Evolutionary conservation across 306 rosid genomes (phyloP), one percentile per base, ranked within the genome.

Genomic region (Benincasa hispida): DNA sequence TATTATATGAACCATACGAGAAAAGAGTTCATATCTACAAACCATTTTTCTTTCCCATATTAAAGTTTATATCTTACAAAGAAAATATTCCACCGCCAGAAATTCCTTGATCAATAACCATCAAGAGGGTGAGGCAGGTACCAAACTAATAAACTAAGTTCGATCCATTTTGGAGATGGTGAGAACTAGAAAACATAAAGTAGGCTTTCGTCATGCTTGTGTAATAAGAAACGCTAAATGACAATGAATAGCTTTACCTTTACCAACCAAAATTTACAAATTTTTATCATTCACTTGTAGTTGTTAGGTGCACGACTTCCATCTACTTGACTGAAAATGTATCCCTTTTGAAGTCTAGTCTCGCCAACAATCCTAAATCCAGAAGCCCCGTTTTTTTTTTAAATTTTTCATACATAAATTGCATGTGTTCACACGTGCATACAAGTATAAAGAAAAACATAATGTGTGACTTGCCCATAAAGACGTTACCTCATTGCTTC

Each of bases 321-420:
- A 66, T 37, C 73, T n/a, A 39, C 73, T 37, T n/a, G 73, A 66
- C 75, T 24, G 8, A 22, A 69, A 45, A 12, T 69, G 24, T 69
- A 37, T 24, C 22, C 39, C 56, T 45, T 24, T 24, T 42, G 56
- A 42, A 69, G 56, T 69, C 55, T 13, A 66, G 75, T 68, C 55
- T 42, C 32, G 53, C 75, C 75, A 41, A 41, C 56, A 69, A 69
- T 69, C 75, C 75, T 22, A 15, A 41, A 69, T 69, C 56, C 75
- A 69, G 75, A 69, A 14, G 56, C 75, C 56, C 39, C 13, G 3
- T 13, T 41, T n/a, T 42, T 28, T 7, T 12, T 42, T 24, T n/a
- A n/a, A 42, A 1, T 45, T 69, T 45, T 69, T 24, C 75, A 45
- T 25, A 45, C 45, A 69, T 45, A 24, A 24, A 22, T 42, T 69